Base-by-base conservation (phyloP, 176 grass and related monocot genomes). In the Pontederia paniculata region DNA sequence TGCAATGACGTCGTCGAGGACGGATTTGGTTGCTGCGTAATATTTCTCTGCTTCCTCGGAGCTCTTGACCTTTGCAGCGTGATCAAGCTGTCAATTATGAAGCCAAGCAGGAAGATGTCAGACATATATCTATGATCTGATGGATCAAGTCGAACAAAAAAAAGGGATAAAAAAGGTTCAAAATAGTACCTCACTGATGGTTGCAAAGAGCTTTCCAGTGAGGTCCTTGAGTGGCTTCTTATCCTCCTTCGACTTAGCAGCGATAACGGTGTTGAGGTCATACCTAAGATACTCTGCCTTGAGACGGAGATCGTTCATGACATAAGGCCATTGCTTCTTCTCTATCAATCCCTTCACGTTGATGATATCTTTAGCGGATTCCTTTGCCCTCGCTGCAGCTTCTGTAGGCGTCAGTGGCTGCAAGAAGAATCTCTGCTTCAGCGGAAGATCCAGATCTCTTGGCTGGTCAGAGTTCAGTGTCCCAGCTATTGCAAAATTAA, bases 31-130 rank as follows among this genome's bases (percentile, higher is more conserved):
- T 3, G 51, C 53, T 6, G 75, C 66, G 54, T 53, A 98, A 62
- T 48, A 91, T 45, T 98, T 98, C 65, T 91, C 83, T 0, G 93
- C 93, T 65, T 91, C 60, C 15, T 65, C 0, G 17, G 77, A 17
- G 80, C 86, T 98, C 86, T 98, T 98, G 50, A 98, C 82, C 80
- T 98, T 98, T 4, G 93, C 93, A 16, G 93, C 93, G 57, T 88
- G 83, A 76, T 98, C 83, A 64, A 98, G 93, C 93, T 98, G 83
- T 43, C 70, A 60, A 55, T 20, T 28, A 52, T 18, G 25, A 8
- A 4, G 42, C 9, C 14, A 55, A 44, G 18, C 14, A 17, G 31
- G 11, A 16, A 48, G 17, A 22, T 15, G 52, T 86, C 49, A 73
- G 23, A n/a, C n/a, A 28, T 12, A 15, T 45, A 16, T 31, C n/a